Evolutionary conservation across 345 rosid genomes (phyloP), one percentile per base, ranked within the genome.

Genomic region (Trapa bicornis): DNA sequence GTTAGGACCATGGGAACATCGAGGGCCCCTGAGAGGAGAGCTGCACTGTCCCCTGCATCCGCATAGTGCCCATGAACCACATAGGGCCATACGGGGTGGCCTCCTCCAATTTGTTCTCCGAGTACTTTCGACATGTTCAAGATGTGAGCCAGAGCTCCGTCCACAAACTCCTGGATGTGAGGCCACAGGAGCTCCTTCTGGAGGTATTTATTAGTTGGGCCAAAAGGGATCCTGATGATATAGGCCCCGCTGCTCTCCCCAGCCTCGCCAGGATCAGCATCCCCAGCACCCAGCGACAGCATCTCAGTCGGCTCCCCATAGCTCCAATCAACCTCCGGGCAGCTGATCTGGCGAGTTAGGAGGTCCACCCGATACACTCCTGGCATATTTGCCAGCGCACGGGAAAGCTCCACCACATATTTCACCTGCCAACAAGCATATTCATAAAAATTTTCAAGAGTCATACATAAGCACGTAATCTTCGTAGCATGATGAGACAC

Each of bases 201-300:
- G 4, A 94, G 87, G 67, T 94, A 94, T 75, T 90, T 80, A 33
- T 94, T 86, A 10, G 91, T 90, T 3, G 99, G 99, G 68, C 99
- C 99, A 63, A 90, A 94, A 12, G 99, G 99, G 64, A 94, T 91
- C 73, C 99, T 81, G 43, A 94, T 80, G 47, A 94, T 87, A 64
- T 94, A 94, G 13, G 99, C 96, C 57, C 99, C 99, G 50, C 96
- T 86, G 72, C 99, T 93, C 76, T 90, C 99, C 38, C 99, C 99
- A 37, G 82, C 80, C 53, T 82, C 94, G 54, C 73, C 74, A 3
- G 83, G 83, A 58, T 86, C 89, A 0, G 73, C 83, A 74, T 90
- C 91, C 76, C 88, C 97, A 4, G 77, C 58, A 17, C 85, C 87
- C 6, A 82, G 38, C 2, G 93, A 81, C 72, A 91, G 82, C 99